Evolutionary conservation across 2,329 filamentous ascomycete species (phyloP).

Genomic region (Ascochyta lentis): DNA sequence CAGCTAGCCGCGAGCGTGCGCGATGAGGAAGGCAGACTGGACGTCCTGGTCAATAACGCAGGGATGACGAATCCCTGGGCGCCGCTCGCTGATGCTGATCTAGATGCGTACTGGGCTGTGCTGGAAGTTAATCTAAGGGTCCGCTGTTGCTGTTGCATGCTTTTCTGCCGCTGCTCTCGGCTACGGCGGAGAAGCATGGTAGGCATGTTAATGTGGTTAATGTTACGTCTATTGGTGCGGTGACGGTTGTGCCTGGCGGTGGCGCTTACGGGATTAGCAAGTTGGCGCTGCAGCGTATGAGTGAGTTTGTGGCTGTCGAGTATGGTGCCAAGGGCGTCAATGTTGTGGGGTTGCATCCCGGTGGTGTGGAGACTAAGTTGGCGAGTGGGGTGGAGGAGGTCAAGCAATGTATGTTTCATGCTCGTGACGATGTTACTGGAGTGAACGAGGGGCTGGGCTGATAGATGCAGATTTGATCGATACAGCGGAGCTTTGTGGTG

Average conservation of each 20-base stretch:
- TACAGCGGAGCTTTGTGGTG: slow-evolving; percentile 19
- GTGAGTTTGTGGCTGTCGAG: slow-evolving; percentile 58
- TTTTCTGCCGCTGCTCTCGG: slow-evolving; percentile 54
- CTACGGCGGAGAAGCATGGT: slow-evolving; percentile 44
- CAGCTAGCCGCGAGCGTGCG: slow-evolving; percentile 44
- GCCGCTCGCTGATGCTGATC: slow-evolving; percentile 46
- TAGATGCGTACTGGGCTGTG: slow-evolving; percentile 51
- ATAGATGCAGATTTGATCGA: slow-evolving; percentile 11
- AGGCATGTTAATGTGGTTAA: slow-evolving; percentile 51
- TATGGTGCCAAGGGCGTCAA: slow-evolving; percentile 33
- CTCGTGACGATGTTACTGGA: background rate
- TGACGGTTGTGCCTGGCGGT: slow-evolving; percentile 1
- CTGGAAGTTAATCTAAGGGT: slow-evolving; percentile 58
- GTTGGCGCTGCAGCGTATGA: slow-evolving; percentile 58
- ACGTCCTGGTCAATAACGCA: slow-evolving; percentile 60
- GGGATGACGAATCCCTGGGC: slow-evolving; percentile 44
- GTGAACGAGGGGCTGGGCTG: background rate
- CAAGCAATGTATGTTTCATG: background rate
- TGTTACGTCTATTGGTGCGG: slow-evolving; percentile 55
- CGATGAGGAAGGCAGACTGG: slow-evolving; percentile 39
- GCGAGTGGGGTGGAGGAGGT: slow-evolving; percentile 6
- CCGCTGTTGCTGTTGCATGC: slow-evolving; percentile 55
- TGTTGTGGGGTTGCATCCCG: slow-evolving; percentile 36
- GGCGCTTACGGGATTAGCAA: slow-evolving; percentile 58
- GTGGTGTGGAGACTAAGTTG: slow-evolving; percentile 33